Base-by-base conservation (phyloP, 495 filamentous ascomycete species). In the Aspergillus ostianus region DNA sequence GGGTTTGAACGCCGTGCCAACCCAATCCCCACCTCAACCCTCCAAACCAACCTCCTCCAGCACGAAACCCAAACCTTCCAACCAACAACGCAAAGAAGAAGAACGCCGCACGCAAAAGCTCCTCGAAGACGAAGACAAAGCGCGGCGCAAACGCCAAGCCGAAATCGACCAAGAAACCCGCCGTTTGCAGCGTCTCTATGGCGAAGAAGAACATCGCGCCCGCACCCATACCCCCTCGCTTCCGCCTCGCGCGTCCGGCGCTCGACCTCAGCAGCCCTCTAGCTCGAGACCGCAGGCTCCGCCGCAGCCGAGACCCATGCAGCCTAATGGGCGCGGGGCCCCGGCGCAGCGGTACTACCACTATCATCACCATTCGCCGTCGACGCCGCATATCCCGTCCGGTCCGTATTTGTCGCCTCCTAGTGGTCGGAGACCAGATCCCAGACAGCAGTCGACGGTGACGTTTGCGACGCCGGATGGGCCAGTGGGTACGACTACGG, bases 141-240 rank as follows among this genome's bases (percentile, higher is more conserved):
- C 87, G 30, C 82, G 80, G 0, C 78, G 79, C n/a, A 75, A 79
- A 27, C 83, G 83, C 27, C 83, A 96, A 55, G 84, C 82, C 2
- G 91, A 91, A 62, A 77, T 97, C 15, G 88, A 90, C 21, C 85
- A 85, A 57, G 94, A 98, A 72, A 98, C 94, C 0, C 89, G 93
- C 66, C 80, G 93, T 3, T 71, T 98, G 10, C 81, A 86, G 48
- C 83, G 82, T 62, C 62, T 89, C 55, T 97, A 93, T 67, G 91
- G 90, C 41, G 78, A 70, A 27, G 80, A 85, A 53, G 76, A 80
- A 52, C 59, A 73, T 26, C 69, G 71, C 49, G 76, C 59, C 5
- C 77, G 73, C 20, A 56, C 56, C 23, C 75, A 74, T 47, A 63
- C 64, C 7, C 62, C 71, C 27, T 36, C 64, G 0, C 47, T 74